These are phyloP conservation scores for Botrytis fabae DNA, from an alignment of 2,329 filamentous ascomycete species.

Conservation along the genomic window DNA sequence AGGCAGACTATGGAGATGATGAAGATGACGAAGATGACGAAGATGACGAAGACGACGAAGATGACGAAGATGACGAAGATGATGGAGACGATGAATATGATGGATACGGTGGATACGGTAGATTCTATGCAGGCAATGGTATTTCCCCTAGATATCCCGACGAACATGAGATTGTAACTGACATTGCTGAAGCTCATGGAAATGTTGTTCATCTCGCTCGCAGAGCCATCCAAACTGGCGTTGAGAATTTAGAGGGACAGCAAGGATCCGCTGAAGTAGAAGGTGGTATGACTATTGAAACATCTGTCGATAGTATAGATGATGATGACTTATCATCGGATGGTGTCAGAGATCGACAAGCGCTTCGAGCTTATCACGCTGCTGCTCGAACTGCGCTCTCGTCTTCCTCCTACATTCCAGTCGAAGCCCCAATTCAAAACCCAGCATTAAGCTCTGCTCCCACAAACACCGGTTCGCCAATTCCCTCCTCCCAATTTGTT, in stretches of 20 bases:
- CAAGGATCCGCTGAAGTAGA: no score
- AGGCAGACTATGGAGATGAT: neutral
- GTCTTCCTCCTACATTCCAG: neutral
- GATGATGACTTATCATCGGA: no score
- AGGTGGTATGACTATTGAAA: no score
- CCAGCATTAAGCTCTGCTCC: neutral
- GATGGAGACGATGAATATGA: neutral
- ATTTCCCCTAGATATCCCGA: neutral
- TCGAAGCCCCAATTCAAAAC: neutral
- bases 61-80: neutral
- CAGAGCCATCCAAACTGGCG: neutral
- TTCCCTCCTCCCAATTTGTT: neutral
- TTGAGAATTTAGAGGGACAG: neutral
- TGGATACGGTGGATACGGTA: no score
- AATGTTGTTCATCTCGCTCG: neutral
- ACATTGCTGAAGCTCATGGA: neutral
- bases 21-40: neutral
- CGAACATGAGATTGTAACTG: neutral
- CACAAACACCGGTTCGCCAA: neutral
- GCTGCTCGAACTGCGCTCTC: neutral
- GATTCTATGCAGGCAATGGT: neutral
- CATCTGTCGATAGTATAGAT: no score
- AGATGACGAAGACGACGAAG: neutral
- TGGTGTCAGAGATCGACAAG: no score
- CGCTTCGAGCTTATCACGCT: no score